These are phyloP conservation scores for Corymbia citriodora DNA, from an alignment of 441 rosid species.

Conservation along the genomic window DNA sequence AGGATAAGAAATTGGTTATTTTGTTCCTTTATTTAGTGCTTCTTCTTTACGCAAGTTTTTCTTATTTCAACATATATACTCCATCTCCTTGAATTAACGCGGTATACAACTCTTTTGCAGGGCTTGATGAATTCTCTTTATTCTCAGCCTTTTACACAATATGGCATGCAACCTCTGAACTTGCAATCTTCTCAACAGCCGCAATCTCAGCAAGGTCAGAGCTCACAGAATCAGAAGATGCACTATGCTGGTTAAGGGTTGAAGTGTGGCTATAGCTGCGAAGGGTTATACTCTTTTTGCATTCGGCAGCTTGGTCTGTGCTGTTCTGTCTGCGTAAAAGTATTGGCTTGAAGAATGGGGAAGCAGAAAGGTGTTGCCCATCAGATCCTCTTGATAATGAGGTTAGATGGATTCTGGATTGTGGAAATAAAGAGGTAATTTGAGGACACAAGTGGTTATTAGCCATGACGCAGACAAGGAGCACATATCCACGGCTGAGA, in stretches of 20 bases:
- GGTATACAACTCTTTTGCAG: conserved; percentile 27
- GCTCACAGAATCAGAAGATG: conserved; percentile 78
- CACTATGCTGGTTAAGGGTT: conserved; percentile 75
- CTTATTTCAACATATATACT: background rate
- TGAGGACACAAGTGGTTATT: conserved; percentile 8
- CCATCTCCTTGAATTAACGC: background rate
- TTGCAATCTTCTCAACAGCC: conserved; percentile 42
- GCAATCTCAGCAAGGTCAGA: conserved; percentile 74
- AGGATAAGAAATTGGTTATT: background rate
- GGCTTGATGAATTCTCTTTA: conserved; percentile 90
- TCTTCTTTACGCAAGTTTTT: background rate
- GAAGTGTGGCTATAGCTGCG: conserved; percentile 24
- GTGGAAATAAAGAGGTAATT: conserved; percentile 20
- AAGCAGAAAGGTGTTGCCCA: conserved; percentile 21
- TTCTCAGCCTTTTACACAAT: conserved; percentile 85
- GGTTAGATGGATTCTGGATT: conserved; percentile 8
- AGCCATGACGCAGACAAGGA: conserved; percentile 17
- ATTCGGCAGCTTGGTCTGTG: conserved; percentile 82
- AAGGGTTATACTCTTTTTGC: conserved; percentile 68
- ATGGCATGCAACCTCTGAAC: conserved; percentile 72
- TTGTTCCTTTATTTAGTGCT: background rate
- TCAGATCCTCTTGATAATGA: conserved; percentile 21
- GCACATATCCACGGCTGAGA: conserved; percentile 52
- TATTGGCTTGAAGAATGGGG: background rate
- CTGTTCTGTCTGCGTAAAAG: conserved; percentile 48